Conservation (phyloP, 73 alveolate genomes). For the Blepharisma stoltei region DNA sequence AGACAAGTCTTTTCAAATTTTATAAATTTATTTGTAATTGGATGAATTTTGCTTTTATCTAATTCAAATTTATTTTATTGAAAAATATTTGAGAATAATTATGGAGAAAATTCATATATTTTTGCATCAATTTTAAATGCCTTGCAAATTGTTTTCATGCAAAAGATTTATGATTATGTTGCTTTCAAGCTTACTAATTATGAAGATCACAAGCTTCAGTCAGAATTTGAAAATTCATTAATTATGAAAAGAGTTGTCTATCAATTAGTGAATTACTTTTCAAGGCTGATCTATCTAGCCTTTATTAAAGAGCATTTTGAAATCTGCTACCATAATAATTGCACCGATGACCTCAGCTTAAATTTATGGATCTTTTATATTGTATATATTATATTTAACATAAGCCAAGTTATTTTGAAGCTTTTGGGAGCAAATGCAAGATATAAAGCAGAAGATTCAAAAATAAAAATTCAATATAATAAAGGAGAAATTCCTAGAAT, state of each 20-base stretch:
- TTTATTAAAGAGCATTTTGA: slow-evolving; percentile 22
- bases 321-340: too few relatives aligned
- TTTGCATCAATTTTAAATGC: slow-evolving; percentile 33
- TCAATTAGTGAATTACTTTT: slow-evolving; percentile 42
- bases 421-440: too few relatives aligned
- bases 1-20: slow-evolving; percentile 1
- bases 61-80: slow-evolving; percentile 24
- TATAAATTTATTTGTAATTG: slow-evolving; percentile 28
- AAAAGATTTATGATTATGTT: slow-evolving; percentile 3
- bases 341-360: too few relatives aligned
- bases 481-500: too few relatives aligned
- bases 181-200: slow-evolving; percentile 28
- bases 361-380: too few relatives aligned
- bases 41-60: slow-evolving; percentile 9
- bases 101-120: too few relatives aligned
- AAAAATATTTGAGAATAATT: background rate
- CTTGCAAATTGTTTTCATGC: slow-evolving; percentile 31
- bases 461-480: too few relatives aligned
- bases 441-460: too few relatives aligned
- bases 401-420: too few relatives aligned
- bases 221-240: slow-evolving; percentile 32
- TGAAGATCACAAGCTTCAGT: slow-evolving; percentile 43
- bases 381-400: too few relatives aligned
- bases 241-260: slow-evolving; percentile 35
- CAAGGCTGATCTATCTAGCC: slow-evolving; percentile 41